Percentiles rank a stretch among this genome's conserved stretches.
These are phyloP conservation scores for Melaleuca alternifolia DNA, from an alignment of 345 rosid genomes.

Conservation along the genomic window DNA sequence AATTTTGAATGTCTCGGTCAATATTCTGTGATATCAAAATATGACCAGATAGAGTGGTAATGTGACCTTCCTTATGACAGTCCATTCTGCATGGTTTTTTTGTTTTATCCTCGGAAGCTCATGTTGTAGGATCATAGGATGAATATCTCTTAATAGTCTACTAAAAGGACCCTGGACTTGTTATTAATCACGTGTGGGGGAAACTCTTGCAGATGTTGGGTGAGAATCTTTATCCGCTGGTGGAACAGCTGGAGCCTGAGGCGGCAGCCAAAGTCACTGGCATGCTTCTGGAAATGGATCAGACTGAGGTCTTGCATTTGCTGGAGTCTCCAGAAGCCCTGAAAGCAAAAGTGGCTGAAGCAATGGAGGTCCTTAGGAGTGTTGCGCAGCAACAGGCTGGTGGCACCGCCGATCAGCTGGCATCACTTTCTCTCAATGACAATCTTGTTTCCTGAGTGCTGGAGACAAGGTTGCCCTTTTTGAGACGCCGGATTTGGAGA, in stretches of 20 bases:
- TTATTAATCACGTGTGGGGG: background rate
- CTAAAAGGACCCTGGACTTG: background rate
- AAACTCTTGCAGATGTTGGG: conserved; percentile 63
- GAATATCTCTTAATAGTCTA: background rate
- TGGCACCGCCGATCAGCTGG: conserved; percentile 57
- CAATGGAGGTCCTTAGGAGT: conserved; percentile 89
- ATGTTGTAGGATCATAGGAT: background rate
- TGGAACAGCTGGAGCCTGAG: conserved; percentile 83
- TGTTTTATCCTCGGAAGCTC: background rate
- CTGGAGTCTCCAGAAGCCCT: conserved; percentile 93
- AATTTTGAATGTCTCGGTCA: background rate
- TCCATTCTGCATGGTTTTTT: background rate
- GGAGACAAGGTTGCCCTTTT: background rate
- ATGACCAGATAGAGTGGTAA: background rate
- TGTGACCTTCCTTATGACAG: background rate
- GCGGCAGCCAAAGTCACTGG: conserved; percentile 93
- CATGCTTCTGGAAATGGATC: conserved; percentile 98
- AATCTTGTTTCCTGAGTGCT: conserved; percentile 40
- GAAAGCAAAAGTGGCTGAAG: conserved; percentile 81
- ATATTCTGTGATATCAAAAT: background rate
- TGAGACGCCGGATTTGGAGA: background rate
- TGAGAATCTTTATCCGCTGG: conserved; percentile 88
- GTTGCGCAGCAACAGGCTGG: conserved; percentile 62
- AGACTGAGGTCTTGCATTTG: conserved; percentile 87
- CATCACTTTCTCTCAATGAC: conserved; percentile 59